These are phyloP conservation scores for Cercospora citrullina DNA, from an alignment of 2,329 filamentous ascomycete species.

Conservation along the genomic window DNA sequence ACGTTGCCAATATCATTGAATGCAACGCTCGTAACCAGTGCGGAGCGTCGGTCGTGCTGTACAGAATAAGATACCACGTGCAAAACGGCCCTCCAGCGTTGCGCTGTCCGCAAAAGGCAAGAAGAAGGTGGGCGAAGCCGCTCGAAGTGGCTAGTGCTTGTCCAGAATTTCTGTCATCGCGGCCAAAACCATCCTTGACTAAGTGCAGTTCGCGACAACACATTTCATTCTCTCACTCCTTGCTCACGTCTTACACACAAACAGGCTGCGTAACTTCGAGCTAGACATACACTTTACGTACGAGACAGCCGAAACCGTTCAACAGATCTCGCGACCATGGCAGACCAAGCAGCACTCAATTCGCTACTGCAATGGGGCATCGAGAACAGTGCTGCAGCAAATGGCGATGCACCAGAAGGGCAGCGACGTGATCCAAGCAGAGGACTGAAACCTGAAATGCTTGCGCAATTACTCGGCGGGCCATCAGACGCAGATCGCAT, in stretches of 20 bases:
- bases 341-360: constrained; percentile 55
- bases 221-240: background rate
- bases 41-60: background rate
- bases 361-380: constrained; percentile 78
- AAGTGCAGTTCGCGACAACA: constrained; percentile 13
- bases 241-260: background rate
- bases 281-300: background rate
- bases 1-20: background rate
- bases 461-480: constrained; percentile 75
- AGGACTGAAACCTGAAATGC: constrained; percentile 65
- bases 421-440: constrained; percentile 40
- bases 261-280: background rate
- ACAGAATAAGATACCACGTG: background rate
- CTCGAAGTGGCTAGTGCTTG: constrained; percentile 25
- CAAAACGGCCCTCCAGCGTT: background rate
- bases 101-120: background rate
- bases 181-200: constrained; percentile 1
- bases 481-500: constrained; percentile 91
- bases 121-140: constrained; percentile 21
- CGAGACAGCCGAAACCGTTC: background rate
- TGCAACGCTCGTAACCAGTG: background rate
- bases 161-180: constrained; percentile 15
- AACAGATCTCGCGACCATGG: constrained; percentile 17
- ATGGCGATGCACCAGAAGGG: constrained; percentile 37
- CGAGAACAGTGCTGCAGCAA: constrained; percentile 57